Evolutionary conservation across 208 protist species (phyloP).

Genomic region (Acanthamoeba castellanii): DNA sequence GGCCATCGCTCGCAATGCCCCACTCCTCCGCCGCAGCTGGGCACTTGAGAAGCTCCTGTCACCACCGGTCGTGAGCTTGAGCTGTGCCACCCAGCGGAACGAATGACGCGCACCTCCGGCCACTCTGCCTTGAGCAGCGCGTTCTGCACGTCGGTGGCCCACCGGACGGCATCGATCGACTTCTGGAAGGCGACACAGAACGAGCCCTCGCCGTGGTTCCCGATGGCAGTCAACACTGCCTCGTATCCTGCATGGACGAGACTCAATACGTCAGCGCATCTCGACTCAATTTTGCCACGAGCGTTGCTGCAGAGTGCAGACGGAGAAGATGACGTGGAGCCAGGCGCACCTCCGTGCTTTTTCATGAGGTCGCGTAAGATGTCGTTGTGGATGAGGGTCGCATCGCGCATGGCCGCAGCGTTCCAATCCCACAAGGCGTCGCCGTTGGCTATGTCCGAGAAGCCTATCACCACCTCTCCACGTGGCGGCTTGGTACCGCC

Average conservation of each 20-base stretch:
- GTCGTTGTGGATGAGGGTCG: conserved; percentile 23
- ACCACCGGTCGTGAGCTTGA: too few species aligned
- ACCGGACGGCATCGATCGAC: not conserved
- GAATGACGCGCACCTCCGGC: not conserved
- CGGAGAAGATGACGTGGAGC: too few species aligned
- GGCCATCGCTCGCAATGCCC: not conserved
- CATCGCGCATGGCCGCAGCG: not conserved
- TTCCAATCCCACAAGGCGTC: conserved; percentile 21
- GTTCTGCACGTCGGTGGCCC: conserved; percentile 29
- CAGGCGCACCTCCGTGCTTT: not conserved
- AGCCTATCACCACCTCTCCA: not conserved
- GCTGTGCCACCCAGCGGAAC: not conserved
- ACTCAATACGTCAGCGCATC: not conserved
- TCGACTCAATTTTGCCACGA: too few species aligned
- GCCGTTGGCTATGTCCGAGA: conserved; percentile 43
- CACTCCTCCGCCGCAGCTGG: not conserved
- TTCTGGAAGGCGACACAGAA: conserved; percentile 72
- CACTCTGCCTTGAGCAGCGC: conserved; percentile 31
- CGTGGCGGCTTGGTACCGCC: not conserved
- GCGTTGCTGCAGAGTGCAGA: too few species aligned
- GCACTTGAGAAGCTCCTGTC: conserved; percentile 61
- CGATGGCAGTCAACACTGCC: not conserved
- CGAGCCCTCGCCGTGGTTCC: conserved; percentile 57
- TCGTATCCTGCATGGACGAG: not conserved
- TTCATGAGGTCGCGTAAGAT: not conserved